Base-by-base conservation (phyloP, 2,329 filamentous ascomycete species). In the Trichoderma koningii region DNA sequence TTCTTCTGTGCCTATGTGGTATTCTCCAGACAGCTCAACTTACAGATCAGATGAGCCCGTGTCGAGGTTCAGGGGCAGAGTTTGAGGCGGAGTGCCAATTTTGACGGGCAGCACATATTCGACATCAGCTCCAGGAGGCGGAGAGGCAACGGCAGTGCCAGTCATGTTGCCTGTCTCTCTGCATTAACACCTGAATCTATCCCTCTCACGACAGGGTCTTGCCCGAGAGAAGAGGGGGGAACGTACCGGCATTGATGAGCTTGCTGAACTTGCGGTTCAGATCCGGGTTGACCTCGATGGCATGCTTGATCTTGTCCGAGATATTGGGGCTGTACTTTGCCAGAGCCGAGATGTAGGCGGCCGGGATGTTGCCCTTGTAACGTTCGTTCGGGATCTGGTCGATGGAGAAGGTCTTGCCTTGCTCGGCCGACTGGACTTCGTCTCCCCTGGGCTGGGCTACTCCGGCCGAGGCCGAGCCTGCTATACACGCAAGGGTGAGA, bases 51-150 rank as follows among this genome's bases (percentile, higher is more conserved):
- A 70, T 14, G 77, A 79, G 3, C 77, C 77, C 15, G 90, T 93
- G 69, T 93, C 90, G 66, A 93, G 83, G 73, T 91, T 88, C 66
- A 93, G 74, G 66, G 86, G 83, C 68, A 91, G 73, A 3, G 78
- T 83, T 70, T 88, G 86, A 6, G 74, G 69, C 6, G 81, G 81
- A 1, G 72, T 83, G 51, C 89, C 90, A 67, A 92, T 79, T 2
- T 79, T 81, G 53, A 92, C 85, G 0, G 87, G 85, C 64, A 84
- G 82, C 34, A 88, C 76, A 65, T 87, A 89, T 72, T 87, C 82
- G 3, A 78, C 76, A 68, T 89, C 87, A 55, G 79, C 71, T 55
- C 74, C 74, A 30, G 70, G 67, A 1, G 79, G 72, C 3, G 72
- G 72, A 6, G 72, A 69, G 5, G 72, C 71, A 21, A 66, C 23